A percentile compares a stretch with the other conserved stretches of the same genome.
Conservation (phyloP, 2,329 filamentous ascomycete genomes). For the Penicillium sp. region DNA sequence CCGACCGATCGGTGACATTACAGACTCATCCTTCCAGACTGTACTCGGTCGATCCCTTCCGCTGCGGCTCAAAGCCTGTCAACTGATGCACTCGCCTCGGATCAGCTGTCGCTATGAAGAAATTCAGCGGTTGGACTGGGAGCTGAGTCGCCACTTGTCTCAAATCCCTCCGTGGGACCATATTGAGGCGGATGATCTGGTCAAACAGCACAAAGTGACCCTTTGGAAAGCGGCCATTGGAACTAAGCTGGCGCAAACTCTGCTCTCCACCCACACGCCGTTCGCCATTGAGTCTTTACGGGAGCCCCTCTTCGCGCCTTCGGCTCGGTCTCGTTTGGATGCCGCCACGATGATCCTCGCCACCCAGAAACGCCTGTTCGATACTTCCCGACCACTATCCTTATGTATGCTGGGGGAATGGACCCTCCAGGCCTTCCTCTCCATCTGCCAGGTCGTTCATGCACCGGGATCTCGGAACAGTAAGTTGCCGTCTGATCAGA, state of each 20-base stretch:
- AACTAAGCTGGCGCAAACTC: conserved; percentile 30
- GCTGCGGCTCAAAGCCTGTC: conserved; percentile 28
- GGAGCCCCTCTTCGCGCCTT: conserved; percentile 31
- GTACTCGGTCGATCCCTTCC: conserved; percentile 26
- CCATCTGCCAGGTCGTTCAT: conserved; percentile 35
- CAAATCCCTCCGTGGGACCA: conserved; percentile 30
- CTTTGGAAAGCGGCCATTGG: conserved; percentile 32
- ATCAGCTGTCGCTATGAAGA: conserved; percentile 38
- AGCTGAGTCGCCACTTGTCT: conserved; percentile 30
- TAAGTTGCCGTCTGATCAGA: conserved; percentile 9
- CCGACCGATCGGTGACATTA: conserved; percentile 27
- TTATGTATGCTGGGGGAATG: conserved; percentile 33
- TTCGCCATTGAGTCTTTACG: conserved; percentile 32
- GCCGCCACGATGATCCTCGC: conserved; percentile 34
- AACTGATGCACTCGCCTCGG: conserved; percentile 33
- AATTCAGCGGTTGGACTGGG: conserved; percentile 35
- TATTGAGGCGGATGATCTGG: conserved; percentile 15
- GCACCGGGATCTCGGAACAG: conserved; percentile 18
- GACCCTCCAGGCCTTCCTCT: conserved; percentile 34
- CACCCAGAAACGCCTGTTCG: conserved; percentile 30
- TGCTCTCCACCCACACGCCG: conserved; percentile 37
- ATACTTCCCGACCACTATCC: conserved; percentile 28
- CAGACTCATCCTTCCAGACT: conserved; percentile 34
- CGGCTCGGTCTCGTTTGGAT: conserved; percentile 32
- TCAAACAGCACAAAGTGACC: conserved; percentile 23